Evolutionary conservation across 768 basidiomycete species (phyloP).

Genomic region (Clitopilus passeckerianus): DNA sequence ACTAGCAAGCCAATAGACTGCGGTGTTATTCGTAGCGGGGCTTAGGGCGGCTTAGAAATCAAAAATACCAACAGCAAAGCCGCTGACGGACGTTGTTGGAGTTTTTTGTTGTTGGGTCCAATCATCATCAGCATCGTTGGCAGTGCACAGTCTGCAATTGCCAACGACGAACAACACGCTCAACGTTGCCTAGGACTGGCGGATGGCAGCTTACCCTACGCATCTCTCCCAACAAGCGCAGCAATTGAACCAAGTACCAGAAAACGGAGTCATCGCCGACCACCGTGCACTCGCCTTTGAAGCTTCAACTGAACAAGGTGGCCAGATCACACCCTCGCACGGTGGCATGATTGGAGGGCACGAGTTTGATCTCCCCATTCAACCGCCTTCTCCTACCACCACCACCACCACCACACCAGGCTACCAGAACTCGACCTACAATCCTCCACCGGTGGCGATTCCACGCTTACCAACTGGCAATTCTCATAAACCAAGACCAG

Average conservation of each 20-base stretch:
- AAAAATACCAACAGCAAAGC: not conserved
- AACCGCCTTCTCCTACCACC: constrained; percentile 26
- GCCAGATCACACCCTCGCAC: constrained; percentile 42
- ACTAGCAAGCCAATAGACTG: not conserved
- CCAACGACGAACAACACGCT: not conserved
- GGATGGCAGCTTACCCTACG: constrained; percentile 45
- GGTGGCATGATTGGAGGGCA: constrained; percentile 51
- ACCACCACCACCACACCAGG: constrained; percentile 14
- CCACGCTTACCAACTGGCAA: constrained; percentile 24
- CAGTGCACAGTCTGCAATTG: not conserved
- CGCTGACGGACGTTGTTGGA: not conserved
- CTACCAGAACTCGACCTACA: not conserved
- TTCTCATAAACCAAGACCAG: constrained; percentile 51
- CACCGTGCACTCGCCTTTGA: not conserved
- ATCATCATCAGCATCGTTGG: constrained; percentile 2
- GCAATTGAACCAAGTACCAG: constrained; percentile 44
- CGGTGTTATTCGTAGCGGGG: not conserved
- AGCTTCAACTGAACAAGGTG: constrained; percentile 17
- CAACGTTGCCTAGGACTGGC: constrained; percentile 1
- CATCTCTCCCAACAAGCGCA: constrained; percentile 29
- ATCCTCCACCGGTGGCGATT: constrained; percentile 11
- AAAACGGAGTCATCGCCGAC: constrained; percentile 25
- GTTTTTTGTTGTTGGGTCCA: not conserved
- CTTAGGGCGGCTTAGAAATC: not conserved
- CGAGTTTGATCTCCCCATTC: constrained; percentile 62